Percentiles rank a stretch among this genome's conserved stretches.
phyloP scores from a whole-genome alignment of 2,329 filamentous ascomycete species.

The Ustulina deusta region DNA sequence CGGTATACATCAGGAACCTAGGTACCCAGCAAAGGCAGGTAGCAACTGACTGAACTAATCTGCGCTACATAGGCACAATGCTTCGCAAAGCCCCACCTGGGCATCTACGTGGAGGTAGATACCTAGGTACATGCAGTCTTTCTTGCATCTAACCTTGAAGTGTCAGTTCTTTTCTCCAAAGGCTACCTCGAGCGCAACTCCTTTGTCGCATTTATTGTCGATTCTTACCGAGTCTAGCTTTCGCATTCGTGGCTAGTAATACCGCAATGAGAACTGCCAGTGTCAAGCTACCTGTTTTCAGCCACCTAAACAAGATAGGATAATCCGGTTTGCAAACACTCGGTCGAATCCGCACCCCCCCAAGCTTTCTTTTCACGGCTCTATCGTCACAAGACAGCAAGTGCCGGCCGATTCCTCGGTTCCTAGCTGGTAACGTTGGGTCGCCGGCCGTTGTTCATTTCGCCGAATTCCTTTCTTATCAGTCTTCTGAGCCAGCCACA shows the following conservation, averaged over 20 bases:
- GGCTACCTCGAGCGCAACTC: neutral
- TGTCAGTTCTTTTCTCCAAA: neutral
- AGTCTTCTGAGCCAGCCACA: neutral
- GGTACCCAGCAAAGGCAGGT: no score
- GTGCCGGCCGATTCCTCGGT: neutral
- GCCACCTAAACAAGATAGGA: neutral
- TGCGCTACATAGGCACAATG: no score
- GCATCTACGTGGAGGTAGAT: no score
- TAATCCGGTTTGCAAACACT: neutral
- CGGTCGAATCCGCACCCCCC: neutral
- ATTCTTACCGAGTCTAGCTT: neutral
- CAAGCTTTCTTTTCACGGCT: neutral
- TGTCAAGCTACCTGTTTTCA: conserved; percentile 6
- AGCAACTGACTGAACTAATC: no score
- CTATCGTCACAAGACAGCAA: neutral
- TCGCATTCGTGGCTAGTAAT: neutral
- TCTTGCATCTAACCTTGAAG: no score
- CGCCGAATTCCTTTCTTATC: neutral
- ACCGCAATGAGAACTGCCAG: conserved; percentile 5
- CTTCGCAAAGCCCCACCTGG: no score
- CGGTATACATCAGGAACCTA: no score
- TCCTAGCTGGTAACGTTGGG: neutral
- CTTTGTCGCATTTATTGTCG: conserved; percentile 17
- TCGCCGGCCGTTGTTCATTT: neutral
- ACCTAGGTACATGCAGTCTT: no score